Percentiles rank a stretch among this genome's conserved stretches.
phyloP scores from a whole-genome alignment of 164 flowering plant species.

The Echeveria elegans region DNA sequence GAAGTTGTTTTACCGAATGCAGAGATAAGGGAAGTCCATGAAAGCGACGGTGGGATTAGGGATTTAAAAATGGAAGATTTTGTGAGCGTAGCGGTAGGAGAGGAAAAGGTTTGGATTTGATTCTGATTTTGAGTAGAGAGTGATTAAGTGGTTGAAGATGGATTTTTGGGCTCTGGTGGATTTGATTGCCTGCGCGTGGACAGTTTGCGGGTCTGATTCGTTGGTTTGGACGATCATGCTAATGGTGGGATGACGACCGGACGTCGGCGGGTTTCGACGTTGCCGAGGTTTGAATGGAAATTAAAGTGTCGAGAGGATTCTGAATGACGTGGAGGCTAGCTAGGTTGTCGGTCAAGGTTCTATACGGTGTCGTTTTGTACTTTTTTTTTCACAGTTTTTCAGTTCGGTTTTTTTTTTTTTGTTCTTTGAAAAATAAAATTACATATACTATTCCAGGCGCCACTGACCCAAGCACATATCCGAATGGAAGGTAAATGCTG shows the following conservation, averaged over 20 bases:
- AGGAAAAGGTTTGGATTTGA: slow-evolving; percentile 5
- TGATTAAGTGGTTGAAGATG: slow-evolving; percentile 31
- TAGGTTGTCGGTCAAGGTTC: no score
- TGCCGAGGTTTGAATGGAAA: not conserved
- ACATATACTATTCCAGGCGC: no score
- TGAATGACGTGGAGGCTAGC: no score
- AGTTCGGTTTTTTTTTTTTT: no score
- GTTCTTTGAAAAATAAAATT: no score
- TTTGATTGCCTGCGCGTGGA: slow-evolving; percentile 32
- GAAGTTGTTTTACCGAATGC: slow-evolving; percentile 27
- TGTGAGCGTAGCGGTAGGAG: slow-evolving; percentile 23
- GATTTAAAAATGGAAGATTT: slow-evolving; percentile 36
- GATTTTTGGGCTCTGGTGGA: slow-evolving; percentile 14
- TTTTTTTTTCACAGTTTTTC: no score
- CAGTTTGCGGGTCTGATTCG: slow-evolving; percentile 20
- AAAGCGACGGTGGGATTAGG: slow-evolving; percentile 52
- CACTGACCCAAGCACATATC: no score
- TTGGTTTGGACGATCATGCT: not conserved
- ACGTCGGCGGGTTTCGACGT: not conserved
- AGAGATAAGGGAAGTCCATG: slow-evolving; percentile 76
- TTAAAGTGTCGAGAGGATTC: no score
- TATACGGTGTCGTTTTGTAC: no score
- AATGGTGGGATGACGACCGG: no score
- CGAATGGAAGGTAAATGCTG: no score
- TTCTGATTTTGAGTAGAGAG: slow-evolving; percentile 42